These are phyloP conservation scores for Termitomyces sp. DNA, from an alignment of 768 basidiomycete genomes.

Conservation along the genomic window DNA sequence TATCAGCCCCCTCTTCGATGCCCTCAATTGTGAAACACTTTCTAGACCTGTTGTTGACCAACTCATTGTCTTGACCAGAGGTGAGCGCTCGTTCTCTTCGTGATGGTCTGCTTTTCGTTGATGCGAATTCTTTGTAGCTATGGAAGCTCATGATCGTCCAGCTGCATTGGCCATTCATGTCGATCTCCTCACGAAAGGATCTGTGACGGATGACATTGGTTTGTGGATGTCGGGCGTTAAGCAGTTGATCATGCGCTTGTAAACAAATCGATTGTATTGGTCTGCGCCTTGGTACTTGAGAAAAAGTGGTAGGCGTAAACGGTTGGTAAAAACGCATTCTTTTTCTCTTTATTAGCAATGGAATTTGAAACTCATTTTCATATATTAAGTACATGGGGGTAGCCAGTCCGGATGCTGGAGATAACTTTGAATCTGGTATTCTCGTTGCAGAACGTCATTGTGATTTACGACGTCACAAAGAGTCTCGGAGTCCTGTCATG, in stretches of 20 bases:
- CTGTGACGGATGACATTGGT: conserved; percentile 79
- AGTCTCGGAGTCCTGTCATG: too few relatives aligned
- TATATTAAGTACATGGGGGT: too few relatives aligned
- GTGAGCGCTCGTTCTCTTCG: conserved; percentile 33
- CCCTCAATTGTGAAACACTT: conserved; percentile 85
- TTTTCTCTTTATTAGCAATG: not conserved
- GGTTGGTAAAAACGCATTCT: conserved; percentile 2
- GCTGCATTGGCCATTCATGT: conserved; percentile 82
- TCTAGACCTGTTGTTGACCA: conserved; percentile 69
- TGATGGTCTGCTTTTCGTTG: not conserved
- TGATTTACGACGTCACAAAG: too few relatives aligned
- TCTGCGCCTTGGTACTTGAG: conserved; percentile 1
- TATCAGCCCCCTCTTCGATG: conserved; percentile 83
- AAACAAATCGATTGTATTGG: not conserved
- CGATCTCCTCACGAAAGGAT: conserved; percentile 75
- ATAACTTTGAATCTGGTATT: too few relatives aligned
- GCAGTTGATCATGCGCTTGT: conserved; percentile 77
- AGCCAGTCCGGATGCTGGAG: too few relatives aligned
- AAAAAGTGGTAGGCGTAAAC: not conserved
- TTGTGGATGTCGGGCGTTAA: conserved; percentile 90
- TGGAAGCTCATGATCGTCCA: conserved; percentile 74
- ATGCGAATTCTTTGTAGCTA: conserved; percentile 46
- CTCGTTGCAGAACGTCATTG: too few relatives aligned
- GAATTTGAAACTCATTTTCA: not conserved
- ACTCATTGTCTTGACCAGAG: conserved; percentile 66